Evolutionary conservation across 306 rosid genomes (phyloP).

Genomic region (Trichosanthes cucumerina): DNA sequence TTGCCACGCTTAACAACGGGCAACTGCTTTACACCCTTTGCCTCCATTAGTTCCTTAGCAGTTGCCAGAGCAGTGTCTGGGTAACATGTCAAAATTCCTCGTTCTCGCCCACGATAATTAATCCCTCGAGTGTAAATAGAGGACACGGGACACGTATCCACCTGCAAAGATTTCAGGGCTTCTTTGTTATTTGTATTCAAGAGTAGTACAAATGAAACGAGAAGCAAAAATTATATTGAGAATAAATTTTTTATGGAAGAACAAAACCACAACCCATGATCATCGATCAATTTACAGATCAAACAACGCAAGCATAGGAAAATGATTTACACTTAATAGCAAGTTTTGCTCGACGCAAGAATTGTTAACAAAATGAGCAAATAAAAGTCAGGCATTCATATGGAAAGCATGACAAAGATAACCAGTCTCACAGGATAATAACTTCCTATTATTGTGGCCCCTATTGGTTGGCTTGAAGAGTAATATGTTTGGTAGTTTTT

Average conservation of each 20-base stretch:
- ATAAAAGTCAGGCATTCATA: neutral
- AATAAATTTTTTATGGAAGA: neutral
- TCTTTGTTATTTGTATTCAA: slow-evolving; percentile 3
- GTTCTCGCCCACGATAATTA: slow-evolving; percentile 64
- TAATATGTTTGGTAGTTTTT: neutral
- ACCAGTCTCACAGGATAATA: neutral
- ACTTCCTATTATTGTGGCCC: neutral
- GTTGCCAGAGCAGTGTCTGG: slow-evolving; percentile 66
- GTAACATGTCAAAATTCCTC: slow-evolving; percentile 77
- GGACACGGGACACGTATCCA: slow-evolving; percentile 51
- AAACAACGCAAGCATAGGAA: neutral
- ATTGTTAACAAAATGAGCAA: neutral
- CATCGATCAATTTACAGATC: neutral
- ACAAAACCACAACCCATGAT: neutral
- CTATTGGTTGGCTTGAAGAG: neutral
- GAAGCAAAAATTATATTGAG: neutral
- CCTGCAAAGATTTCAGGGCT: slow-evolving; percentile 33
- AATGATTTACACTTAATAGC: neutral
- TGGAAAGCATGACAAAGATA: neutral
- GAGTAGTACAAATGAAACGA: neutral
- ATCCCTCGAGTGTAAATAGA: slow-evolving; percentile 80
- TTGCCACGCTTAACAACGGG: slow-evolving; percentile 75
- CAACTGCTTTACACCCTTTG: slow-evolving; percentile 78
- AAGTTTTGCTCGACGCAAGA: neutral
- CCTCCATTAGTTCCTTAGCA: slow-evolving; percentile 96